A percentile compares a stretch with the other conserved stretches of the same genome.
Evolutionary conservation across 345 rosid genomes (phyloP).

Genomic region (Gossypium longicalyx): DNA sequence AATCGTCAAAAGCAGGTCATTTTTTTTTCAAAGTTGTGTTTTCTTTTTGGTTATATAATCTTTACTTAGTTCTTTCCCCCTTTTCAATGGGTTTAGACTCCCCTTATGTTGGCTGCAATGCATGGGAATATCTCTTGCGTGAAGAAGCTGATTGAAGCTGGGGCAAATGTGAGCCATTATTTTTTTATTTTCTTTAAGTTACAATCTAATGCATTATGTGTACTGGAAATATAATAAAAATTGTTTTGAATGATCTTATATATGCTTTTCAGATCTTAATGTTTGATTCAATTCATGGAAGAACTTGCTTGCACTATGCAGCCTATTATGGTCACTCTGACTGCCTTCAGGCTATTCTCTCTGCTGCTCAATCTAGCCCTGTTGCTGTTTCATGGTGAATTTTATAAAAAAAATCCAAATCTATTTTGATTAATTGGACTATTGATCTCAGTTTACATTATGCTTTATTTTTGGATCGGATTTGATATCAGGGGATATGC

Average conservation of each 20-base stretch:
- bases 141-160: conserved; percentile 82
- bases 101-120: conserved; percentile 98
- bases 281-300: conserved; percentile 83
- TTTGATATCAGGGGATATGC: conserved; percentile 74
- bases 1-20: conserved; percentile 92
- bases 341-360: conserved; percentile 76
- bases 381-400: conserved; percentile 78
- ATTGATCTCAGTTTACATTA: background rate
- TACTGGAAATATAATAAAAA: background rate
- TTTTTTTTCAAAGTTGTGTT: background rate
- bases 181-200: background rate
- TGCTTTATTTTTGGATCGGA: background rate
- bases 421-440: background rate
- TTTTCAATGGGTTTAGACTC: conserved; percentile 52
- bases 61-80: background rate
- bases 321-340: conserved; percentile 83
- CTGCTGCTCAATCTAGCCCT: conserved; percentile 74
- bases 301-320: conserved; percentile 96
- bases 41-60: background rate
- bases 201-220: background rate
- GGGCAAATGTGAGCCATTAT: conserved; percentile 73
- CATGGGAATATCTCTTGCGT: conserved; percentile 78
- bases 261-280: conserved; percentile 58
- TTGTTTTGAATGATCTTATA: conserved; percentile 4
- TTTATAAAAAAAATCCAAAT: background rate